These are phyloP conservation scores for Cercospora sp. DNA, from an alignment of 2,329 filamentous ascomycete species.

Conservation along the genomic window DNA sequence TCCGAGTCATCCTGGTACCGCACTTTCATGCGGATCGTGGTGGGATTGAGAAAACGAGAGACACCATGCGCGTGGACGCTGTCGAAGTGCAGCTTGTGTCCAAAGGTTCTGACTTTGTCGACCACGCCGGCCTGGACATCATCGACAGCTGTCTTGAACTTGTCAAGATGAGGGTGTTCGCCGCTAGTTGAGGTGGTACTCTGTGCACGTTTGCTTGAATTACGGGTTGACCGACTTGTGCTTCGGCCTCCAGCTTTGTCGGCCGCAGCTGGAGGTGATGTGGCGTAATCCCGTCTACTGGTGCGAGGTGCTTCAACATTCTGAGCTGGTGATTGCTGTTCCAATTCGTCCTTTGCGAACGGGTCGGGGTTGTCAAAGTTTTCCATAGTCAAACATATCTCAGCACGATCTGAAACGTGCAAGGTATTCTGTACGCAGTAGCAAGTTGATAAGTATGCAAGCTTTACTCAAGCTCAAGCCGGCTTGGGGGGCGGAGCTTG, in stretches of 20 bases:
- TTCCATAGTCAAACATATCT: slow-evolving; percentile 11
- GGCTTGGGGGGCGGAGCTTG: not conserved
- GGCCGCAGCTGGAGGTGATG: not conserved
- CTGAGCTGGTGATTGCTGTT: not conserved
- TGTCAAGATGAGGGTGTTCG: slow-evolving; percentile 16
- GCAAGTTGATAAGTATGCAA: not conserved
- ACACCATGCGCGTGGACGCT: slow-evolving; percentile 21
- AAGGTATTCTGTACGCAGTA: not conserved
- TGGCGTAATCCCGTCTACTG: not conserved
- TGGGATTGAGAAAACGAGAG: slow-evolving; percentile 23
- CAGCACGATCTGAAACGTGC: not conserved
- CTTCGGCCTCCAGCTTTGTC: slow-evolving; percentile 1
- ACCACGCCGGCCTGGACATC: slow-evolving; percentile 21
- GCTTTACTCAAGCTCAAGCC: slow-evolving; percentile 12
- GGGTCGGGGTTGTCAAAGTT: slow-evolving; percentile 18
- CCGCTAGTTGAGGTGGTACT: not conserved
- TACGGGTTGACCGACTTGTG: not conserved
- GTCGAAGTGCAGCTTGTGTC: slow-evolving; percentile 18
- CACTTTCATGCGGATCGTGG: slow-evolving; percentile 24
- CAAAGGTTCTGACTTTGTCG: slow-evolving; percentile 18
- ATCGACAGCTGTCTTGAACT: slow-evolving; percentile 19
- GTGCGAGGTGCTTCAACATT: not conserved
- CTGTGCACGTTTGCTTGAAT: not conserved
- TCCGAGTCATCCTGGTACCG: slow-evolving; percentile 17
- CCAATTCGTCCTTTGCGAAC: slow-evolving; percentile 10